A percentile compares a stretch with the other conserved stretches of the same genome.
Conservation (phyloP, 2,329 filamentous ascomycete genomes). For the Epichloe gansuensis region DNA sequence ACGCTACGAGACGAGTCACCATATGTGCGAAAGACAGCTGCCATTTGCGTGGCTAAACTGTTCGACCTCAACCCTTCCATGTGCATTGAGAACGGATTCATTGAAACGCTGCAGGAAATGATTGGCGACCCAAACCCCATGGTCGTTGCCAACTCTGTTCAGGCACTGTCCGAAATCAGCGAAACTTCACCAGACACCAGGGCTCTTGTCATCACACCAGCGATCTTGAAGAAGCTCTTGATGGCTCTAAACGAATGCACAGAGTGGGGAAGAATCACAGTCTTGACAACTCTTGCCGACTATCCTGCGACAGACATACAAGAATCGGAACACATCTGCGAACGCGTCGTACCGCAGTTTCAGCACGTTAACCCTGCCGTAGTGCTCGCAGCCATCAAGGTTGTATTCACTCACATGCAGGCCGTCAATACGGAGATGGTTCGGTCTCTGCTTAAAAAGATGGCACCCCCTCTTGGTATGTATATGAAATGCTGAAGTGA, state of each 20-base stretch:
- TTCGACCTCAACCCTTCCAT: constrained; percentile 87
- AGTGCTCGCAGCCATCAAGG: constrained; percentile 93
- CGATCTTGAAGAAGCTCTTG: constrained; percentile 84
- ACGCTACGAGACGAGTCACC: constrained; percentile 94
- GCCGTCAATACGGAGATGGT: constrained; percentile 64
- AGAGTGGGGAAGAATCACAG: constrained; percentile 94
- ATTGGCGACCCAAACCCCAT: constrained; percentile 97
- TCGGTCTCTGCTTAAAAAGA: constrained; percentile 88
- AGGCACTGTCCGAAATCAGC: constrained; percentile 79
- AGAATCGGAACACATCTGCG: constrained; percentile 96
- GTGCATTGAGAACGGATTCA: constrained; percentile 93
- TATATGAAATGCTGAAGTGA: background rate
- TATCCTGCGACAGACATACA: constrained; percentile 81
- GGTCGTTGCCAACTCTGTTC: constrained; percentile 96
- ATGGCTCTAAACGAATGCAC: constrained; percentile 97
- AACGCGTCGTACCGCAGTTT: constrained; percentile 90
- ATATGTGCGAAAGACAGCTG: constrained; percentile 95
- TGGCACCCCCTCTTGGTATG: constrained; percentile 86
- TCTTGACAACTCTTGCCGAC: constrained; percentile 77
- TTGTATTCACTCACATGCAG: constrained; percentile 94
- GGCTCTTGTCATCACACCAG: constrained; percentile 69
- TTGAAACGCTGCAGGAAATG: constrained; percentile 86
- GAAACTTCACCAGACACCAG: constrained; percentile 85
- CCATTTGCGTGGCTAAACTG: constrained; percentile 93
- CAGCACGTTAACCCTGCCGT: constrained; percentile 98